Percentiles rank a stretch among this genome's conserved stretches.
Evolutionary conservation across 164 flowering plant genomes (phyloP).

Genomic region (Dillenia suffruticosa): DNA sequence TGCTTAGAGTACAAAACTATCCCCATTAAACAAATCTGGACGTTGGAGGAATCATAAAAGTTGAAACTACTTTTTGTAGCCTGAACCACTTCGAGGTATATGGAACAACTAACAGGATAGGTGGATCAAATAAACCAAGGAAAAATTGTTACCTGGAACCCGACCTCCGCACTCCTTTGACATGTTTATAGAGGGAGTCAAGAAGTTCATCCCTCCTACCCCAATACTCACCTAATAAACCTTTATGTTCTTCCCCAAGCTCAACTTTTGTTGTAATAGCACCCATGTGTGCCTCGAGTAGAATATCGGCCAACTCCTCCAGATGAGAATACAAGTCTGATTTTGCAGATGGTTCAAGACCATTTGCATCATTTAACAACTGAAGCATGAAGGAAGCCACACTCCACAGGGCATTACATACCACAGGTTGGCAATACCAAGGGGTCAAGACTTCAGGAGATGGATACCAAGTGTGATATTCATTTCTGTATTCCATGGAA

Average conservation of each 20-base stretch:
- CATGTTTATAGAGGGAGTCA: constrained; percentile 59
- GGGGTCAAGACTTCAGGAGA: constrained; percentile 75
- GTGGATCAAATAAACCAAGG: neutral
- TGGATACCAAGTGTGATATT: constrained; percentile 87
- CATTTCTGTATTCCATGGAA: constrained; percentile 60
- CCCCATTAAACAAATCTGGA: too few relatives aligned
- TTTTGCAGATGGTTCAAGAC: constrained; percentile 42
- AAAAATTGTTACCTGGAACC: constrained; percentile 43
- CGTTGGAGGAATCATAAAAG: too few relatives aligned
- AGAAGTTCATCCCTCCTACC: constrained; percentile 71
- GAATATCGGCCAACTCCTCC: constrained; percentile 56
- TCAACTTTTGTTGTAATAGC: constrained; percentile 78
- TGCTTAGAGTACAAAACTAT: too few relatives aligned
- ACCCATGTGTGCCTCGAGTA: constrained; percentile 72
- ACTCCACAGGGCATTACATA: constrained; percentile 80
- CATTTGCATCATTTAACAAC: constrained; percentile 47
- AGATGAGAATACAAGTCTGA: constrained; percentile 51
- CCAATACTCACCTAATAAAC: constrained; percentile 61
- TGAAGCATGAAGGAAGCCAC: constrained; percentile 70
- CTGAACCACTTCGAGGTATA: too few relatives aligned
- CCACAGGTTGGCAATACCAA: constrained; percentile 76
- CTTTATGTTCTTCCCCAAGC: constrained; percentile 69
- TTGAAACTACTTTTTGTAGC: too few relatives aligned
- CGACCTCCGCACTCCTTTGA: constrained; percentile 43
- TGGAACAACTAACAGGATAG: neutral